Conservation (phyloP, 371 early-diverging fungal species). For the Saksenaea oblongispora region DNA sequence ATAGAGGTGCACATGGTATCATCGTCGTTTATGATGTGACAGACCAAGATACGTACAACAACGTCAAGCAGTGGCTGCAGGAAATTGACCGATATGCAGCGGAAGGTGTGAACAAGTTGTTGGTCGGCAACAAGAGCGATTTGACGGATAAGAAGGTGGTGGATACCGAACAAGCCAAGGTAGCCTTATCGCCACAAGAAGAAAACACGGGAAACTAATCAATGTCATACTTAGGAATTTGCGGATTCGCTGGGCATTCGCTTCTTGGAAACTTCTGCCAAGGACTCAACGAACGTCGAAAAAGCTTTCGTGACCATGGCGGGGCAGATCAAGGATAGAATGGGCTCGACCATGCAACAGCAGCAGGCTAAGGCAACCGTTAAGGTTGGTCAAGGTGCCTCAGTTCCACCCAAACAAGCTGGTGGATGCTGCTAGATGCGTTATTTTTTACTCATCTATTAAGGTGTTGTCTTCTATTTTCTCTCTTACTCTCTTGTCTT, state of each 20-base stretch:
- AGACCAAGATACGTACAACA: conserved; percentile 92
- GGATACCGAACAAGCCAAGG: conserved; percentile 73
- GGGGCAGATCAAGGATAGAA: conserved; percentile 78
- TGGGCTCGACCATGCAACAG: conserved; percentile 46
- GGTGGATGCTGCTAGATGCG: conserved; percentile 49
- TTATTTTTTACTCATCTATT: not conserved
- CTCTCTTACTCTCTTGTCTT: not conserved
- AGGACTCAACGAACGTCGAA: conserved; percentile 93
- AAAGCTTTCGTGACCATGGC: conserved; percentile 96
- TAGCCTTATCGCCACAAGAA: conserved; percentile 18
- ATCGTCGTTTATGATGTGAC: conserved; percentile 99
- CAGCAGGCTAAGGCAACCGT: conserved; percentile 44
- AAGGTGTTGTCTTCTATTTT: not conserved
- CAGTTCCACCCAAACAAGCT: conserved; percentile 46
- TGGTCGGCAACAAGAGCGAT: conserved; percentile 99
- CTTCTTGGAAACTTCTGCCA: conserved; percentile 95
- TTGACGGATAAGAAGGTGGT: conserved; percentile 87
- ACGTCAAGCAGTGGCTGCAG: conserved; percentile 94
- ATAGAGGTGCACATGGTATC: conserved; percentile 98
- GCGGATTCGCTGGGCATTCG: conserved; percentile 86
- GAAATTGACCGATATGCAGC: conserved; percentile 84
- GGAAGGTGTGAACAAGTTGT: conserved; percentile 88
- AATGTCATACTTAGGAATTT: conserved; percentile 57
- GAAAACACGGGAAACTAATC: not conserved
- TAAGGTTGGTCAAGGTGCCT: conserved; percentile 45